Percentiles rank a stretch among this genome's conserved stretches.
phyloP scores from a whole-genome alignment of 23 red algal species.

The Gracilaria domingensis region DNA sequence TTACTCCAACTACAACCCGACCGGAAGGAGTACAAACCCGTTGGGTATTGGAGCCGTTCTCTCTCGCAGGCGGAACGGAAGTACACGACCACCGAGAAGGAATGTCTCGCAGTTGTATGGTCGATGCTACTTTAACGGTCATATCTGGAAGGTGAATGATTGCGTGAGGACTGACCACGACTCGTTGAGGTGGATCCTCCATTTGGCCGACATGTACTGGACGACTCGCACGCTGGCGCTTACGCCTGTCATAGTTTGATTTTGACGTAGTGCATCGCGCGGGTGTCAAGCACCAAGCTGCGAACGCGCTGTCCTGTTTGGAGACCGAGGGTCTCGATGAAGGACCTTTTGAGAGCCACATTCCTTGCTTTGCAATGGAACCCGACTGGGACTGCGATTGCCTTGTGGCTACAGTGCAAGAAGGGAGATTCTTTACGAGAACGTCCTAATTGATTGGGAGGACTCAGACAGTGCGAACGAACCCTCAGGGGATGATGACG shows the following conservation, averaged over 20 bases:
- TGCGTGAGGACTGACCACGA: conserved; percentile 50
- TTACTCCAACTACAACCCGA: conserved; percentile 44
- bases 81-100: conserved; percentile 48
- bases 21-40: conserved; percentile 16
- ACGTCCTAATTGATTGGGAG: conserved; percentile 8
- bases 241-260: conserved; percentile 40
- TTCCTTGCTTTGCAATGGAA: conserved; percentile 17
- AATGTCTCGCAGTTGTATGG: conserved; percentile 60
- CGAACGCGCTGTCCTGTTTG: conserved; percentile 33
- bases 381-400: conserved; percentile 12
- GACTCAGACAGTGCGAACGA: background rate
- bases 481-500: background rate
- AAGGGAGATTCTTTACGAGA: conserved; percentile 21
- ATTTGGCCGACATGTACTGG: conserved; percentile 5
- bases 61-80: conserved; percentile 9
- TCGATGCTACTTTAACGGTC: conserved; percentile 22
- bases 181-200: conserved; percentile 45
- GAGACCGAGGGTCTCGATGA: background rate
- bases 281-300: conserved; percentile 35
- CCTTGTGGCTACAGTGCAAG: conserved; percentile 22
- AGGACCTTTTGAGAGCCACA: conserved; percentile 21
- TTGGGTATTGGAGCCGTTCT: conserved; percentile 49
- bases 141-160: conserved; percentile 40
- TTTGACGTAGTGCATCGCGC: conserved; percentile 28
- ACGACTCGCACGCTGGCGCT: conserved; percentile 33